A percentile compares a stretch with the other conserved stretches of the same genome.
phyloP scores from a whole-genome alignment of 139 green algal species.

The Eudorina sp. region DNA sequence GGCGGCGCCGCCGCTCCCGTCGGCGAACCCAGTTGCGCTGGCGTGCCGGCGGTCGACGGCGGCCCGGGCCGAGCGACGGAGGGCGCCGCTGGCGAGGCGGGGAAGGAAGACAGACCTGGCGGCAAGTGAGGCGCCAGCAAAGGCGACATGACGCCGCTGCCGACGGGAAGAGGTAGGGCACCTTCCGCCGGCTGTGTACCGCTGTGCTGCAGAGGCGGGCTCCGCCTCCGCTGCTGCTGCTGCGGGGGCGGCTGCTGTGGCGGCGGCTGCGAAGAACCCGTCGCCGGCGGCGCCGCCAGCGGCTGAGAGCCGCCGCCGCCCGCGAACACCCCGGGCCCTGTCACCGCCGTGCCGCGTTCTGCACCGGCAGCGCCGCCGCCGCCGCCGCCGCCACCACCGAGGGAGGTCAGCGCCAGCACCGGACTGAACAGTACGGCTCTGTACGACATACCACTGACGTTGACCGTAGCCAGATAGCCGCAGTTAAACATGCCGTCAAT shows the following conservation, averaged over 20 bases:
- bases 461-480: constrained; percentile 54
- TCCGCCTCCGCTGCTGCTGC: too few species aligned
- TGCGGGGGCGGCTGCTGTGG: not conserved
- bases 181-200: too few species aligned
- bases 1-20: too few species aligned
- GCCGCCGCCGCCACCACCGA: not conserved
- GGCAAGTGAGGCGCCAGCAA: not conserved
- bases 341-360: not conserved
- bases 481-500: constrained; percentile 54
- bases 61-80: too few species aligned
- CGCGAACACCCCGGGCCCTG: not conserved
- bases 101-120: not conserved
- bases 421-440: constrained; percentile 52
- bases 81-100: too few species aligned
- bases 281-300: not conserved
- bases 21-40: too few species aligned
- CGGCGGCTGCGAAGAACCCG: not conserved
- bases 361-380: too few species aligned
- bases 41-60: too few species aligned
- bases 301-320: not conserved
- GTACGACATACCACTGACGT: constrained; percentile 47
- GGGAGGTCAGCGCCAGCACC: constrained; percentile 20
- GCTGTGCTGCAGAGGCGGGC: too few species aligned
- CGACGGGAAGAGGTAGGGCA: not conserved
- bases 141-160: not conserved